Conservation (phyloP, 2,329 filamentous ascomycete genomes). For the Hypoxylon sp. region DNA sequence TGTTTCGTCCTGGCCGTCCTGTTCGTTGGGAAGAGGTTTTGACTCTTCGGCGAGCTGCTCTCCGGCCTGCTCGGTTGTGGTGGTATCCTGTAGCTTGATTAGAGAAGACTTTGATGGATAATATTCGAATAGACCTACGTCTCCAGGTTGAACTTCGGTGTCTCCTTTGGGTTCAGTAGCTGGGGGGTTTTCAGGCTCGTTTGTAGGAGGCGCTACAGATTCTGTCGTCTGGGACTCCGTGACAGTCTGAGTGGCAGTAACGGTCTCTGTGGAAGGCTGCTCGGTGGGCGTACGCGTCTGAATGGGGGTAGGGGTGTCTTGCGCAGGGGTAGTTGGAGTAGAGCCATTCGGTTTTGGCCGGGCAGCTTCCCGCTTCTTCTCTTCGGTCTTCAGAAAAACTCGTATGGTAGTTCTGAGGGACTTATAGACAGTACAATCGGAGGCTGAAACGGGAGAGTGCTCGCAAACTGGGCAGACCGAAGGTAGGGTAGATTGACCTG, state of each 20-base stretch:
- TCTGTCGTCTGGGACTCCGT: constrained; percentile 26
- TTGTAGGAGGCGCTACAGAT: constrained; percentile 6
- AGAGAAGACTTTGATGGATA: neutral
- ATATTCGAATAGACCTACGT: constrained; percentile 18
- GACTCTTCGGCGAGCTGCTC: constrained; percentile 25
- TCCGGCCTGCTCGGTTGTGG: constrained; percentile 17
- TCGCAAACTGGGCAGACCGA: constrained; percentile 91
- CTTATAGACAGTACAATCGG: constrained; percentile 89
- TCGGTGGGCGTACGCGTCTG: constrained; percentile 42
- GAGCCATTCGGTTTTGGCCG: constrained; percentile 58
- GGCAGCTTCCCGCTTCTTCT: constrained; percentile 83
- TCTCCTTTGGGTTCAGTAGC: constrained; percentile 19
- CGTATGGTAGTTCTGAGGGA: constrained; percentile 90
- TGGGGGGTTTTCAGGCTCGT: constrained; percentile 10
- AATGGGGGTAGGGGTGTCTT: constrained; percentile 49
- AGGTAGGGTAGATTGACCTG: constrained; percentile 79
- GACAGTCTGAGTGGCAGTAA: constrained; percentile 9
- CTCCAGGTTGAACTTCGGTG: constrained; percentile 20
- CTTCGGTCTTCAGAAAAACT: constrained; percentile 87
- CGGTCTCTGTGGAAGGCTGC: constrained; percentile 31
- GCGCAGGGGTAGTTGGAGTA: constrained; percentile 53
- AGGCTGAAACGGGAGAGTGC: constrained; percentile 85
- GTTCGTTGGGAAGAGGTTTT: constrained; percentile 37
- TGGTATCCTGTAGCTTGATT: constrained; percentile 18
- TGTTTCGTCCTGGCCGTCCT: constrained; percentile 33